phyloP scores from a whole-genome alignment of 1,139 yeast species.

The Pichia norvegensis region DNA sequence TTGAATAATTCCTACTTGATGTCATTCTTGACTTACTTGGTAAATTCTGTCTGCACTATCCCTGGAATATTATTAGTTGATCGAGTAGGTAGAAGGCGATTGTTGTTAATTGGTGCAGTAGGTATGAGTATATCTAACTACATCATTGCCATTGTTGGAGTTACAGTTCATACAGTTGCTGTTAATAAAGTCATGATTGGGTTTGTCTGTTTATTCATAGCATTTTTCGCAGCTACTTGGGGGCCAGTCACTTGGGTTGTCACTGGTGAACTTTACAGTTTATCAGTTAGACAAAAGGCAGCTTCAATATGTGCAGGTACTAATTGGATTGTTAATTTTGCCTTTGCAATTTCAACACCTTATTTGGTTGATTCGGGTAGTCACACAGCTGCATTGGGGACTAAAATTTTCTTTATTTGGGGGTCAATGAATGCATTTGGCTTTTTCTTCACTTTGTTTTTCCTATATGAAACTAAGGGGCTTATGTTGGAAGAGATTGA shows the following conservation, averaged over 20 bases:
- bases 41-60: slow-evolving; percentile 59
- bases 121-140: slow-evolving; percentile 59
- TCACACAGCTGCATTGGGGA: slow-evolving; percentile 59
- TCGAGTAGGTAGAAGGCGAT: slow-evolving; percentile 55
- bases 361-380: slow-evolving; percentile 54
- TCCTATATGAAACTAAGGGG: slow-evolving; percentile 61
- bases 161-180: slow-evolving; percentile 37
- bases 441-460: slow-evolving; percentile 45
- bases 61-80: slow-evolving; percentile 69
- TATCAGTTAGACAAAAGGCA: slow-evolving; percentile 67
- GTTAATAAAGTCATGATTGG: slow-evolving; percentile 56
- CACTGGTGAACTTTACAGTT: slow-evolving; percentile 65
- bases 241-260: slow-evolving; percentile 78
- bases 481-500: slow-evolving; percentile 62
- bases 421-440: slow-evolving; percentile 57
- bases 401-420: slow-evolving; percentile 70
- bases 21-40: slow-evolving; percentile 65
- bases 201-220: slow-evolving; percentile 62
- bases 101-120: slow-evolving; percentile 53
- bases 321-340: slow-evolving; percentile 73
- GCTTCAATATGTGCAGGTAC: slow-evolving; percentile 69
- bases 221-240: slow-evolving; percentile 73
- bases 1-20: slow-evolving; percentile 52
- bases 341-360: slow-evolving; percentile 65
- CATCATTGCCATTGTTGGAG: slow-evolving; percentile 61